Base-by-base conservation (phyloP, 108 stramenopile species). In the Cyclotella choctawhatcheeana region DNA sequence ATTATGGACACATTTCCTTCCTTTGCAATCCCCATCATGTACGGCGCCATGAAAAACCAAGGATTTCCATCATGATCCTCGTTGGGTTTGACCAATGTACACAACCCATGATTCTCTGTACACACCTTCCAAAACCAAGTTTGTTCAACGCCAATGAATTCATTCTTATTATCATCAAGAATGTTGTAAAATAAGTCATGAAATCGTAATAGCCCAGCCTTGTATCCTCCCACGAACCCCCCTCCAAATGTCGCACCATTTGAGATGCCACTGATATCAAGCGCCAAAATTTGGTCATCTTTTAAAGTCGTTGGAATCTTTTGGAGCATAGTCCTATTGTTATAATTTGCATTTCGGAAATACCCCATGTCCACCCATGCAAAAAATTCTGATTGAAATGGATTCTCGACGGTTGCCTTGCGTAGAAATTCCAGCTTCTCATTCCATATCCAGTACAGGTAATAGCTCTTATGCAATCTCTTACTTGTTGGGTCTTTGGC, bases 391-490 rank as follows among this genome's bases (percentile, higher is more conserved):
- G 69, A 78, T 33, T 74, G 51, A 47, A 85, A 90, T 10, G 74
- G 45, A 45, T 88, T 86, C 6, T 45, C 22, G 58, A 62, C 74
- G 34, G 86, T 90, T 2, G 87, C 76, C 67, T 80, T 58, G 0
- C 31, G 58, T 7, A 85, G 71, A 14, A 44, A 83, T 82, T 82
- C 86, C 21, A 86, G 73, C 79, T 90, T 90, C 44, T 64, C 71
- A 14, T 85, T 67, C 89, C 89, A 90, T n/a, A 90, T 88, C 89
- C 89, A 90, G 51, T 86, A 90, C 13, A 90, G 14, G 53, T 81
- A 61, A 63, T 86, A 88, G 0, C 78, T 80, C 16, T 59, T 47
- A 69, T 90, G 89, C 6, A 65, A 71, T 22, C 53, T 44, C 62
- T 78, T 82, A n/a, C n/a, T n/a, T 72, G 88, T 87, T 26, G 70